phyloP scores from a whole-genome alignment of 495 filamentous ascomycete genomes.

The Penicillium alfredii region DNA sequence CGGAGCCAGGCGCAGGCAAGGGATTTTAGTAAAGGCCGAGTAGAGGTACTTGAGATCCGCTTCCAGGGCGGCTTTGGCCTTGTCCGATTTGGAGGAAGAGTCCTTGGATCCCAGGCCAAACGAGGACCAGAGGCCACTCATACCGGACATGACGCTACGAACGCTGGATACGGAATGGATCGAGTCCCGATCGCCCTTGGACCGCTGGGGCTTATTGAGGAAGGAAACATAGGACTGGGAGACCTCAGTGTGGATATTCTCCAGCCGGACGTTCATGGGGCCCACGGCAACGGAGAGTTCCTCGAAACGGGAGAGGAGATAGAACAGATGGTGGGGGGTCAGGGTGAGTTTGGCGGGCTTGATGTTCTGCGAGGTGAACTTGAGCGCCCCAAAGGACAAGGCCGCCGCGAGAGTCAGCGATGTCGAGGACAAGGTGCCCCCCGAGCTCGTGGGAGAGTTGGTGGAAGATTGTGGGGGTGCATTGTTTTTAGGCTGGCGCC shows the following conservation, averaged over 20 bases:
- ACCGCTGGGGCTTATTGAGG: constrained; percentile 68
- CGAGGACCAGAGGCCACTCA: constrained; percentile 86
- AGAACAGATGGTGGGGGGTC: constrained; percentile 97
- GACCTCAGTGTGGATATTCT: constrained; percentile 85
- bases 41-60: constrained; percentile 92
- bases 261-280: constrained; percentile 90
- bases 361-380: constrained; percentile 73
- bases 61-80: constrained; percentile 75
- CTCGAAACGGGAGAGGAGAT: constrained; percentile 89
- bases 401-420: constrained; percentile 71
- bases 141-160: constrained; percentile 92
- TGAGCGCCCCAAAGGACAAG: constrained; percentile 76
- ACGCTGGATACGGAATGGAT: constrained; percentile 95
- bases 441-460: constrained; percentile 45
- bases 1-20: constrained; percentile 78
- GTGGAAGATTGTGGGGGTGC: constrained; percentile 39
- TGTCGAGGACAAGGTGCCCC: constrained; percentile 58
- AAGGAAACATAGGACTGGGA: constrained; percentile 94
- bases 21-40: constrained; percentile 97
- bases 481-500: constrained; percentile 62
- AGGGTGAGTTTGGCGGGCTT: constrained; percentile 89
- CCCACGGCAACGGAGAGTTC: constrained; percentile 85
- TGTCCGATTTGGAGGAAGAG: constrained; percentile 71
- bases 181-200: constrained; percentile 74
- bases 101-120: constrained; percentile 73